phyloP scores from a whole-genome alignment of 148 eudicot genomes.

The Limonium bicolor region DNA sequence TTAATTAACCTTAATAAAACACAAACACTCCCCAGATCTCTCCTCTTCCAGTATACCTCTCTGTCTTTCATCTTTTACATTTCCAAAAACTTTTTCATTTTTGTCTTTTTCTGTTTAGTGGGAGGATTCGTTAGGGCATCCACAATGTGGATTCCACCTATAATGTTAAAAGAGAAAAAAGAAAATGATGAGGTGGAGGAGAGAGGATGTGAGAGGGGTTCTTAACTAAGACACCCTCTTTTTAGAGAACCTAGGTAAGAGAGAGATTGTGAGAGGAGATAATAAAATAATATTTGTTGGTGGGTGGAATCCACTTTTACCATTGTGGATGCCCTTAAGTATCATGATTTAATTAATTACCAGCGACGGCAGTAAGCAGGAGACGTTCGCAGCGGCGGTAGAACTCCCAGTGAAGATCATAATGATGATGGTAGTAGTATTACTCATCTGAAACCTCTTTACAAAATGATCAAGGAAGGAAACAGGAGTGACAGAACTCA shows the following conservation, averaged over 20 bases:
- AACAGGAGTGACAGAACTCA: slow-evolving; percentile 26
- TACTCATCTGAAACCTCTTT: slow-evolving; percentile 28
- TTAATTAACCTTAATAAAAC: background rate
- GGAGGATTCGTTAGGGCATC: slow-evolving; percentile 1
- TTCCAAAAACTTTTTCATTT: background rate
- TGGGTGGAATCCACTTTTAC: too few relatives aligned
- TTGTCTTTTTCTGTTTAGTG: background rate
- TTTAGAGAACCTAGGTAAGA: too few relatives aligned
- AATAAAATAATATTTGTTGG: too few relatives aligned
- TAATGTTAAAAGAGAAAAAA: too few relatives aligned
- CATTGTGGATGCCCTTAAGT: too few relatives aligned
- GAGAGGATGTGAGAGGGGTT: too few relatives aligned
- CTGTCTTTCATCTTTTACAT: background rate
- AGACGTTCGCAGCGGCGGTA: slow-evolving; percentile 35
- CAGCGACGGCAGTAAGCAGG: slow-evolving; percentile 32
- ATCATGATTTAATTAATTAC: slow-evolving; percentile 14
- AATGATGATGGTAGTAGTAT: too few relatives aligned
- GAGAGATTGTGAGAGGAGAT: too few relatives aligned
- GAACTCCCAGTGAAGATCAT: slow-evolving; percentile 23
- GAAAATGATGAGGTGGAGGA: slow-evolving; percentile 1
- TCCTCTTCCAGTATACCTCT: background rate
- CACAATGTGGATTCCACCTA: slow-evolving; percentile 1
- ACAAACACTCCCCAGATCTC: background rate
- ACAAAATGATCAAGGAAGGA: slow-evolving; percentile 23
- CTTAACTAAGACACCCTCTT: too few relatives aligned